Evolutionary conservation across 2,329 filamentous ascomycete genomes (phyloP).

Genomic region (Dendrostoma leiphaemia): DNA sequence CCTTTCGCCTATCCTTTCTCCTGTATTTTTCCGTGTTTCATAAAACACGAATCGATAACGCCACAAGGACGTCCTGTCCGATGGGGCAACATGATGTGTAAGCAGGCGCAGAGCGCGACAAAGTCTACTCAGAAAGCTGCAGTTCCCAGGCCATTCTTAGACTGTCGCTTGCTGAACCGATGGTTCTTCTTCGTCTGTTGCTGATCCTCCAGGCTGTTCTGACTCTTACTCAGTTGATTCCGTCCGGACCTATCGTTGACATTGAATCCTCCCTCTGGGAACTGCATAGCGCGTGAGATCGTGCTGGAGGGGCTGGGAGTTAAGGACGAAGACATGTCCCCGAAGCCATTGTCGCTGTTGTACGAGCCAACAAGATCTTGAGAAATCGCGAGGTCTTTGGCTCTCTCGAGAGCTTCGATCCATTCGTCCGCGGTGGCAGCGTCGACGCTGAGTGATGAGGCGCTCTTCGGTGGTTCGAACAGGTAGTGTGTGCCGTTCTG

Average conservation of each 20-base stretch:
- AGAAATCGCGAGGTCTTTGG: constrained; percentile 78
- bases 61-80: neutral
- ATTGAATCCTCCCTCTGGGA: constrained; percentile 45
- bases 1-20: constrained; percentile 2
- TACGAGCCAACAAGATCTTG: constrained; percentile 68
- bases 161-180: constrained; percentile 87
- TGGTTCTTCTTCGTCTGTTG: constrained; percentile 50
- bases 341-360: constrained; percentile 64
- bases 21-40: neutral
- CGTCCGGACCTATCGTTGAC: constrained; percentile 53
- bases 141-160: constrained; percentile 81
- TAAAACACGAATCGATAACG: constrained; percentile 1
- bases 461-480: constrained; percentile 88
- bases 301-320: constrained; percentile 72
- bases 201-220: constrained; percentile 52
- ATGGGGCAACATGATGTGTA: constrained; percentile 3
- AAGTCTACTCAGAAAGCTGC: constrained; percentile 66
- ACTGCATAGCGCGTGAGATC: constrained; percentile 57
- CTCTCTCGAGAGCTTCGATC: constrained; percentile 84
- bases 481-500: constrained; percentile 86
- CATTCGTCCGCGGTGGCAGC: constrained; percentile 79
- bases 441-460: constrained; percentile 52
- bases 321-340: constrained; percentile 67
- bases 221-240: constrained; percentile 59
- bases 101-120: neutral